Percentiles rank a stretch among this genome's conserved stretches.
Conservation (phyloP, 352 stramenopile genomes). For the Phytopythium oedochilum region DNA sequence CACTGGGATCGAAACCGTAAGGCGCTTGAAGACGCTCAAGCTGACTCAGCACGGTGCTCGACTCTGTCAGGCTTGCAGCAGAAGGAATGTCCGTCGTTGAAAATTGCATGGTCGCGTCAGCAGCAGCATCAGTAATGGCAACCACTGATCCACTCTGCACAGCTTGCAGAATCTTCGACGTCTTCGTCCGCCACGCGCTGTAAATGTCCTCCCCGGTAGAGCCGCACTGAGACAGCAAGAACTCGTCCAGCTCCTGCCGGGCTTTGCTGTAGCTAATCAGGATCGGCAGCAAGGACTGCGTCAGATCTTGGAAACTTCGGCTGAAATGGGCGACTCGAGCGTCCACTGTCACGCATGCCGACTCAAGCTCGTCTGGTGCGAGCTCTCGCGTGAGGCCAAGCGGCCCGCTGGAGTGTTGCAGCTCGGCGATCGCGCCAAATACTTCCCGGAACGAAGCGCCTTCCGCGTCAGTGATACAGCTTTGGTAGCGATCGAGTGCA, state of each 20-base stretch:
- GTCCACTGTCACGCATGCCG: slow-evolving; percentile 28
- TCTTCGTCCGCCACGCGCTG: slow-evolving; percentile 29
- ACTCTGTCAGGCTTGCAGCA: neutral
- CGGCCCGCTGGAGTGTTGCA: neutral
- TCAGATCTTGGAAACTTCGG: slow-evolving; percentile 21
- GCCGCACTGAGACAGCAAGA: slow-evolving; percentile 17
- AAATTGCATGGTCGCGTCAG: too few relatives aligned
- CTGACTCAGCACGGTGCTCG: neutral
- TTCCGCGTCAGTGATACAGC: slow-evolving; percentile 5
- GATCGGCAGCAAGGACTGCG: slow-evolving; percentile 25
- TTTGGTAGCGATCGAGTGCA: neutral
- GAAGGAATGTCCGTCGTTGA: neutral
- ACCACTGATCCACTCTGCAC: neutral
- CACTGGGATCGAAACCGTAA: neutral
- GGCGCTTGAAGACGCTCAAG: neutral
- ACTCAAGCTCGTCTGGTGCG: slow-evolving; percentile 14
- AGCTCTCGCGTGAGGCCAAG: slow-evolving; percentile 14
- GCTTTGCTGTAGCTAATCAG: slow-evolving; percentile 31
- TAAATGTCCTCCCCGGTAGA: slow-evolving; percentile 34
- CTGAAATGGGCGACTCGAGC: slow-evolving; percentile 18
- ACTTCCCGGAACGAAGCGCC: slow-evolving; percentile 22
- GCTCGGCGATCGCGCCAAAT: slow-evolving; percentile 8
- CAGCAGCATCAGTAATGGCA: neutral
- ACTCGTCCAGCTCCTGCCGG: slow-evolving; percentile 36
- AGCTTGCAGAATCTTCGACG: neutral